Conservation (phyloP, 257 asterid genomes). For the Gentiana dahurica region DNA sequence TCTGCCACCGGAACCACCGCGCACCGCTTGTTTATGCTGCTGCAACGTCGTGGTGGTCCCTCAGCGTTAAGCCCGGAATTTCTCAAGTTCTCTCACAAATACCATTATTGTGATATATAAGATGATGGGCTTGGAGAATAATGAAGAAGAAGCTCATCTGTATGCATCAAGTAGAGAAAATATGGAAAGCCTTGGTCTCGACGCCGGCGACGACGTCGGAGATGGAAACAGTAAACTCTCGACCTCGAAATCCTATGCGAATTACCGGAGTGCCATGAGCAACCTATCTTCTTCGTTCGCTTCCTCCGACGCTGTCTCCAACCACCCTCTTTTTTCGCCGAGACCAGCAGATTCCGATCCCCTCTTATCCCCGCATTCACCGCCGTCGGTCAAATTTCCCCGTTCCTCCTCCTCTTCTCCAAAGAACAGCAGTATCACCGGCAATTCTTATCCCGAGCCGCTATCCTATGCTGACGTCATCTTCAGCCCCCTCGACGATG, state of each 20-base stretch:
- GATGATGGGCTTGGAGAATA: slow-evolving; percentile 29
- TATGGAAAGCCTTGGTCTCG: slow-evolving; percentile 56
- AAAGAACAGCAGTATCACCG: background rate
- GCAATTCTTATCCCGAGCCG: slow-evolving; percentile 26
- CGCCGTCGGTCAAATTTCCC: slow-evolving; percentile 5
- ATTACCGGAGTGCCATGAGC: slow-evolving; percentile 64
- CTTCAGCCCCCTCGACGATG: slow-evolving; percentile 25
- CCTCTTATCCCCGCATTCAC: slow-evolving; percentile 35
- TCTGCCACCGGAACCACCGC: no score
- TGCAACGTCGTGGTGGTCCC: no score
- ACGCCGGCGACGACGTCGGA: slow-evolving; percentile 12
- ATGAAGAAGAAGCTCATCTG: slow-evolving; percentile 18
- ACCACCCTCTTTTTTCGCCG: slow-evolving; percentile 35
- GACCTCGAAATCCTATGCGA: slow-evolving; percentile 49
- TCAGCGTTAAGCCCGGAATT: no score
- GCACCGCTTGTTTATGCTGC: no score
- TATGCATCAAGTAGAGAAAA: slow-evolving; percentile 15
- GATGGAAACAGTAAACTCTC: slow-evolving; percentile 14
- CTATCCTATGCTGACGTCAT: slow-evolving; percentile 44
- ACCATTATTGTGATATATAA: background rate
- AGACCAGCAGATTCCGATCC: slow-evolving; percentile 55
- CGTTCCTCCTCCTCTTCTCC: slow-evolving; percentile 2
- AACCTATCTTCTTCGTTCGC: slow-evolving; percentile 30
- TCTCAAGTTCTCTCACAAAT: no score
- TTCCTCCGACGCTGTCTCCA: slow-evolving; percentile 19